Conservation (phyloP, 352 stramenopile species). For the Phytophthora ramorum region DNA sequence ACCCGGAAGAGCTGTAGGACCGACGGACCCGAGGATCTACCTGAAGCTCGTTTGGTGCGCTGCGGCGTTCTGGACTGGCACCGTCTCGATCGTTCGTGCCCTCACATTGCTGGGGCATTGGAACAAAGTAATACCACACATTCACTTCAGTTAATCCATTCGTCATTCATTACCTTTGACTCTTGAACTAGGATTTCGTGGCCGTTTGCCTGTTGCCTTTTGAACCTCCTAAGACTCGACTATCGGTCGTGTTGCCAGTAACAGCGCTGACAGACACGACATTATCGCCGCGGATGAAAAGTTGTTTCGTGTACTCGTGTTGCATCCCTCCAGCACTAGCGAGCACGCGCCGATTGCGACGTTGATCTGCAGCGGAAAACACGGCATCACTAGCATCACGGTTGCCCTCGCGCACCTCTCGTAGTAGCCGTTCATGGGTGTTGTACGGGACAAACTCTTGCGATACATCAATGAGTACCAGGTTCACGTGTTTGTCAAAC, state of each 20-base stretch:
- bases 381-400: conserved; percentile 30
- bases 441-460: conserved; percentile 66
- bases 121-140: conserved; percentile 25
- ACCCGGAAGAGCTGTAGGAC: conserved; percentile 29
- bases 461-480: conserved; percentile 92
- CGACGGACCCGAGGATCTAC: background rate
- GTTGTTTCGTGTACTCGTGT: conserved; percentile 76
- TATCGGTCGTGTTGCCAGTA: conserved; percentile 24
- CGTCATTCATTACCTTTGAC: conserved; percentile 19
- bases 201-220: conserved; percentile 3
- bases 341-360: conserved; percentile 52
- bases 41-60: background rate
- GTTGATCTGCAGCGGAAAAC: conserved; percentile 55
- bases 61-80: background rate
- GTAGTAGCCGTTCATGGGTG: conserved; percentile 40
- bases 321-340: conserved; percentile 31
- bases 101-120: background rate
- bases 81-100: background rate
- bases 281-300: conserved; percentile 94
- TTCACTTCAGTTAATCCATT: conserved; percentile 15
- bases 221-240: background rate
- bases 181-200: conserved; percentile 13
- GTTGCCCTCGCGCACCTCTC: conserved; percentile 42
- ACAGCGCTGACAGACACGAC: conserved; percentile 79
- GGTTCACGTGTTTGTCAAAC: conserved; percentile 96